Conservation (phyloP, 768 basidiomycete species). For the Tulasnella sp. region DNA sequence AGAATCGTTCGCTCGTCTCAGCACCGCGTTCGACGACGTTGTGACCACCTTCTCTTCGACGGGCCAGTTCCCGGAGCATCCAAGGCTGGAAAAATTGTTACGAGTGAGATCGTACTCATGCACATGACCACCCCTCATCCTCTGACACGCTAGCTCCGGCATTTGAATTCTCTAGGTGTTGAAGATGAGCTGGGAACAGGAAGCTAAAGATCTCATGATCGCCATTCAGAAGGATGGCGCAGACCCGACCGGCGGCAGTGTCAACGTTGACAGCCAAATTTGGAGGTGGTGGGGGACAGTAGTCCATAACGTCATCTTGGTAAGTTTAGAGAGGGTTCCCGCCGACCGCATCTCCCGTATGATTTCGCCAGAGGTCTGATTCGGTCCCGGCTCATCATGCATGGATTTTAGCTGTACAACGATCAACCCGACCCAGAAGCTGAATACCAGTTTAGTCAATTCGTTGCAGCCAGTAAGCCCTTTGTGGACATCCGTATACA, state of each 20-base stretch:
- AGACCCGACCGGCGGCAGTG: neutral
- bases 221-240: neutral
- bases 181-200: neutral
- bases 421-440: neutral
- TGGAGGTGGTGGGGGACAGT: slow-evolving; percentile 2
- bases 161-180: neutral
- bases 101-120: neutral
- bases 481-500: neutral
- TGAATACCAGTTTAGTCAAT: neutral
- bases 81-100: neutral
- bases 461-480: neutral
- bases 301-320: neutral
- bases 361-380: neutral
- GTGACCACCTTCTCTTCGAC: neutral
- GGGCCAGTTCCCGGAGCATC: neutral
- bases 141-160: neutral
- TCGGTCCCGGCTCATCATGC: neutral
- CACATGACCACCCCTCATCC: neutral
- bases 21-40: neutral
- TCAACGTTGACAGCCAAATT: neutral
- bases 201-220: neutral
- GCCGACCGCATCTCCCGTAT: neutral
- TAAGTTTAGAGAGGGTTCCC: neutral
- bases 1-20: neutral
- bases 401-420: neutral